These are phyloP conservation scores for Botrytis porri DNA, from an alignment of 2,329 filamentous ascomycete species.

Conservation along the genomic window DNA sequence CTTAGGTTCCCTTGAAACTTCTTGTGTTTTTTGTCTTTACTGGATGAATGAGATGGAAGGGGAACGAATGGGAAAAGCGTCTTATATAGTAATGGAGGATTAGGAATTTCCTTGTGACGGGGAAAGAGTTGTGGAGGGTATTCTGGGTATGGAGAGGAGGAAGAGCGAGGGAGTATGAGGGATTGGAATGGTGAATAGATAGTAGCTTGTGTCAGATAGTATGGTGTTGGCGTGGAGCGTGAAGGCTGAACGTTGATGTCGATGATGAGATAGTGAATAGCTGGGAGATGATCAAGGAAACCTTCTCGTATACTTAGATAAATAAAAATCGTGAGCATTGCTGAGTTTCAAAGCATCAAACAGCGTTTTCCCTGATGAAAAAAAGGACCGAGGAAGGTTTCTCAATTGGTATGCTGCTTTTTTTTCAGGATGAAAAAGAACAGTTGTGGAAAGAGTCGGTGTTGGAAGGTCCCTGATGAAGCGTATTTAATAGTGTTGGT, in stretches of 20 bases:
- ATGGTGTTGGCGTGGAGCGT: not conserved
- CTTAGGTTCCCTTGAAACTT: no score
- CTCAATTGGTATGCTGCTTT: not conserved
- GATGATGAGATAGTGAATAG: not conserved
- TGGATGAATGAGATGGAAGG: no score
- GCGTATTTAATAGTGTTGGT: not conserved
- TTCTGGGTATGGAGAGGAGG: not conserved
- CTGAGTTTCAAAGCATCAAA: not conserved
- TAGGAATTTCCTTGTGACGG: accelerated
- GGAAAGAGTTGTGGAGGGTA: no score
- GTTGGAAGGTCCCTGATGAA: not conserved
- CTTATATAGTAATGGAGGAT: not conserved
- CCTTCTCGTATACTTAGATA: no score
- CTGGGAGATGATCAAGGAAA: not conserved
- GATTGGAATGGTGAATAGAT: not conserved
- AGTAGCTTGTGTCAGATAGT: not conserved
- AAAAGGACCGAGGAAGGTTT: not conserved
- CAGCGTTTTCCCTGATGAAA: not conserved
- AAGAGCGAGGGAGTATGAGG: not conserved
- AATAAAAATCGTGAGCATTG: not conserved
- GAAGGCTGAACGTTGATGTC: not conserved
- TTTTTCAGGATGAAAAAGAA: not conserved
- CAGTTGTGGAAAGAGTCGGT: no score
- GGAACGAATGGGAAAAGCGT: accelerated
- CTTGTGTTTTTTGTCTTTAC: no score